Evolutionary conservation across 331 rosid species (phyloP), one percentile per base, ranked within the genome.

Genomic region (Pyracantha coccinea): DNA sequence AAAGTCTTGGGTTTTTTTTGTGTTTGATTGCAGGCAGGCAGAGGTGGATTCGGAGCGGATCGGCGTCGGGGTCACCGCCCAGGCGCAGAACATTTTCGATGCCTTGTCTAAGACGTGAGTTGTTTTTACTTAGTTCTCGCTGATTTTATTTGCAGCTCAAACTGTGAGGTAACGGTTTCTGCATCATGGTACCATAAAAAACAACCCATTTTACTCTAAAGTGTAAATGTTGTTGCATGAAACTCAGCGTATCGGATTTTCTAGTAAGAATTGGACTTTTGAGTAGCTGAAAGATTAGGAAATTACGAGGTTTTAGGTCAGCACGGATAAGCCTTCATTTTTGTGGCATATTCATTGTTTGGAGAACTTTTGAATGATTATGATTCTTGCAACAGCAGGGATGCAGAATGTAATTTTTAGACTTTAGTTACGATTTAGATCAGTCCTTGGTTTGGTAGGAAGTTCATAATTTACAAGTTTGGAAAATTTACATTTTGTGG

Each of bases 101-200:
- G 97, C 99, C 61, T 84, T 94, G 72, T 92, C 92, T 62, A 94
- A 94, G 77, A 94, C 99, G 99, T 92, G 86, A 80, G 96, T 78
- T 9, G 74, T 32, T 60, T 73, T 20, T 12, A 20, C 55, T 69
- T 7, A 10, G n/a, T 47, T 10, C 29, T 50, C 1, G 29, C 23
- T 38, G 12, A 38, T 35, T 59, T 35, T 23, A 35, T 58, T 59
- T 12, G 27, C 19, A 16, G 54, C 15, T 53, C 29, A 6, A 29
- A 11, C 29, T 54, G 4, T 25, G 32, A 60, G 62, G 27, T 57
- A 10, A 21, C 28, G 2, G 63, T 11, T 25, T 5, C 44, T 50
- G 27, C 73, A 47, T 14, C 52, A 8, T 69, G 44, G 6, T 57
- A 11, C 21, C 63, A 21, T 2, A 4, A 57, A 57, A 21, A 23